phyloP scores from a whole-genome alignment of 148 eudicot genomes.

The Suaeda aralocaspica region DNA sequence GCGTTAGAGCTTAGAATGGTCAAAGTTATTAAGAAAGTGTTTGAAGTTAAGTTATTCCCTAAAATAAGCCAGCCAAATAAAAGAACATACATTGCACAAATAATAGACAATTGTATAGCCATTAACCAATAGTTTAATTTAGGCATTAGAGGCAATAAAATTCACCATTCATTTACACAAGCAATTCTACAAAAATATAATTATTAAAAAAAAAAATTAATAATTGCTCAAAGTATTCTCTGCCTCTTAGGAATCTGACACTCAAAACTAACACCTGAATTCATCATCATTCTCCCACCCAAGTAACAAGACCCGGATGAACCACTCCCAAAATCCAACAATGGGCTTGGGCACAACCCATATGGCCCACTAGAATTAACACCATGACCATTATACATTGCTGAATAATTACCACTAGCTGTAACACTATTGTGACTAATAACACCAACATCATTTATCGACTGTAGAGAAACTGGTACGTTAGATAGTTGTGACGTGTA shows the following conservation, averaged over 20 bases:
- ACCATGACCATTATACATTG: constrained; percentile 5
- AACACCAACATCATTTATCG: not conserved
- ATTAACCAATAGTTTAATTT: not conserved
- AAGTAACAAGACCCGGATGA: constrained; percentile 23
- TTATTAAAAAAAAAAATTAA: not conserved
- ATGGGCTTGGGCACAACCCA: constrained; percentile 7
- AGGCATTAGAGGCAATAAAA: too few relatives aligned
- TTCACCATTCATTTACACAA: constrained; percentile 12
- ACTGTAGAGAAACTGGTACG: not conserved
- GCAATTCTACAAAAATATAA: not conserved
- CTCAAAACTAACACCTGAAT: constrained; percentile 19
- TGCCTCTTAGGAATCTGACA: constrained; percentile 29
- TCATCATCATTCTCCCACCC: constrained; percentile 19
- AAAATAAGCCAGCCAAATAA: too few relatives aligned
- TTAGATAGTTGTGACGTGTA: not conserved
- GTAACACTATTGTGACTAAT: not conserved
- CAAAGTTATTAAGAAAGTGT: too few relatives aligned
- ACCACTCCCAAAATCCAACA: constrained; percentile 30
- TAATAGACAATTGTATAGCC: too few relatives aligned
- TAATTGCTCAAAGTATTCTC: constrained; percentile 15
- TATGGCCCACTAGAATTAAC: constrained; percentile 9
- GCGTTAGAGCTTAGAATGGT: too few relatives aligned
- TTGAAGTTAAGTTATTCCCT: too few relatives aligned
- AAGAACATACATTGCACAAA: too few relatives aligned
- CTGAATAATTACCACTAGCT: not conserved